phyloP scores from a whole-genome alignment of 1,284 basidiomycete species.

The Ceraceosorus guamensis region DNA sequence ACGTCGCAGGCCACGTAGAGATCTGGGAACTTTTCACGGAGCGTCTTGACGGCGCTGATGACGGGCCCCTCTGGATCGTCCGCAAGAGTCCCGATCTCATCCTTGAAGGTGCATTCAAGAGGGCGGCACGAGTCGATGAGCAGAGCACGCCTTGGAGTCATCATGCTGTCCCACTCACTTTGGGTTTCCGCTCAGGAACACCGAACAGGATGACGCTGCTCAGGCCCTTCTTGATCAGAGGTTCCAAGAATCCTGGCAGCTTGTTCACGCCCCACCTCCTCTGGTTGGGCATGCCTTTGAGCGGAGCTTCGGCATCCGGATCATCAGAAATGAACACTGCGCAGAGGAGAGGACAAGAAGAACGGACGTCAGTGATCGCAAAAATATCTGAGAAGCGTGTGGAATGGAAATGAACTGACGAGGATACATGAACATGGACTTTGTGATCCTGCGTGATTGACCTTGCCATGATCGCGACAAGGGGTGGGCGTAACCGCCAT shows the following conservation, averaged over 20 bases:
- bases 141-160: neutral
- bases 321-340: conserved; percentile 45
- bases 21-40: conserved; percentile 68
- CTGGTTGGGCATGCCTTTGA: conserved; percentile 43
- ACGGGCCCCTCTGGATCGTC: conserved; percentile 87
- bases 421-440: conserved; percentile 47
- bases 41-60: conserved; percentile 74
- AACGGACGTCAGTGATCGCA: neutral
- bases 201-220: conserved; percentile 92
- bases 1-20: conserved; percentile 77
- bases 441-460: conserved; percentile 28
- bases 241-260: conserved; percentile 77
- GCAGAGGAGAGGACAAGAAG: neutral
- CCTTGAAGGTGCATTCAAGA: conserved; percentile 54
- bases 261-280: conserved; percentile 79
- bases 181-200: conserved; percentile 74
- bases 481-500: conserved; percentile 39
- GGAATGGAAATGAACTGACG: conserved; percentile 9
- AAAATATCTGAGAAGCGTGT: neutral
- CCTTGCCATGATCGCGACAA: conserved; percentile 36
- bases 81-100: conserved; percentile 72
- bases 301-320: conserved; percentile 21
- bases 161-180: conserved; percentile 56
- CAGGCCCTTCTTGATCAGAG: conserved; percentile 81
- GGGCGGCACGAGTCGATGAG: neutral